These are phyloP conservation scores for Pseudogymnoascus sp. DNA, from an alignment of 2,329 filamentous ascomycete species.

Conservation along the genomic window DNA sequence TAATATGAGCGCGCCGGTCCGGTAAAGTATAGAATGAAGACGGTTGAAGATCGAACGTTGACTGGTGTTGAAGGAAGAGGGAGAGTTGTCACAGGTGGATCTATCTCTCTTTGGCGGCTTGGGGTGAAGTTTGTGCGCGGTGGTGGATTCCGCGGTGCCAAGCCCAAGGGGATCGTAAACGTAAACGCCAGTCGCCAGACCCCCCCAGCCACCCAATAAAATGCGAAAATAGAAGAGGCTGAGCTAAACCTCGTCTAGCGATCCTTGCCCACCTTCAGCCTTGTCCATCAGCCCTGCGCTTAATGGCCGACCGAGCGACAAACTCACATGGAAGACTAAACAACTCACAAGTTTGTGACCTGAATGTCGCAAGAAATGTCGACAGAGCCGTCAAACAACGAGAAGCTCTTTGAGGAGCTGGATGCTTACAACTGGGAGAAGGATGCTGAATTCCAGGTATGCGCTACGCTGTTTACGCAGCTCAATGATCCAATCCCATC, in stretches of 20 bases:
- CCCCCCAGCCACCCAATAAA: constrained; percentile 5
- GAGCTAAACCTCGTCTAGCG: not conserved
- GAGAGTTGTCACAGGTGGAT: not conserved
- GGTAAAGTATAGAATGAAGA: not conserved
- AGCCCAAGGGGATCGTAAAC: constrained; percentile 1
- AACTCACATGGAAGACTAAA: not conserved
- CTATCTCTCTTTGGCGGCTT: not conserved
- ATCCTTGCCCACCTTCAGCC: constrained; percentile 6
- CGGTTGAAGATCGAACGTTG: constrained; percentile 1
- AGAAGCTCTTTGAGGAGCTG: constrained; percentile 49
- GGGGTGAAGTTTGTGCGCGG: constrained; percentile 4
- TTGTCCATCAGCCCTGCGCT: constrained; percentile 9
- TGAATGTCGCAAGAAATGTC: not conserved
- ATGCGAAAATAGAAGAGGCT: not conserved
- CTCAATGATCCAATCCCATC: not conserved
- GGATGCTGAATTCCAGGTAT: constrained; percentile 59
- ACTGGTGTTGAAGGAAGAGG: not conserved
- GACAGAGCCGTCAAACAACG: constrained; percentile 18
- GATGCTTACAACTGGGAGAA: constrained; percentile 59
- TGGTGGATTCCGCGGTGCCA: constrained; percentile 7
- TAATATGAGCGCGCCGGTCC: not conserved
- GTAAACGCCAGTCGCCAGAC: constrained; percentile 5
- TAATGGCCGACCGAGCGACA: not conserved
- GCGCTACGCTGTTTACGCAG: not conserved
- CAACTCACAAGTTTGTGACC: not conserved